Evolutionary conservation across 805 yeast genomes (phyloP), one percentile per base, ranked within the genome.

Genomic region (Pichia exigua): DNA sequence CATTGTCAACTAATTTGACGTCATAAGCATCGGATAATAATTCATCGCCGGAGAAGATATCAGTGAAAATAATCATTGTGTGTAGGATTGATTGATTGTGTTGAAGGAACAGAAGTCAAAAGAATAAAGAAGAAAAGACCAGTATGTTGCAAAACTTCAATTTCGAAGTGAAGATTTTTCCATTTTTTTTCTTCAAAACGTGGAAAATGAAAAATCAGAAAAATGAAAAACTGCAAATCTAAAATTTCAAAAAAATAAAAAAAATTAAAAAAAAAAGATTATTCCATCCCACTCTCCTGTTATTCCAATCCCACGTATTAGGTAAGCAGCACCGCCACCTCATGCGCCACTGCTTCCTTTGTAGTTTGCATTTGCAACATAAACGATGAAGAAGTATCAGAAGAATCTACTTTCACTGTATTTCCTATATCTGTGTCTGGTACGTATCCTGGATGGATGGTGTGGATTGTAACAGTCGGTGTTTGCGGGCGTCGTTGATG

Each of bases 11-110:
- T 73, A 75, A 77, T 70, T 77, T 84, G 73, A 81, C 69, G 74
- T 88, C 95, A 82, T 91, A 94, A 69, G 99, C 99, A 71, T 91
- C 97, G 61, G 99, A 94, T 76, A 92, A 78, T 67, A 87, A 78
- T 82, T 92, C 99, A 80, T 92, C 99, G 70, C 86, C 87, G 62
- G 97, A 86, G 75, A 92, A 72, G 72, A 90, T 75, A 78, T 92
- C 99, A 75, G 78, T 72, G 74, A 55, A 70, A 66, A 74, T 73
- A 54, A 65, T 56, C 73, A 73, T 70, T 50, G 51, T 66, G 53
- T 22, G 20, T 40, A 18, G 22, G 22, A n/a, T 35, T 27, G 8
- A 17, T 15, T 27, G 24, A 12, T 21, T 40, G 42, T 27, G 38
- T 9, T 28, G 21, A 41, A 41, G 22, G 28, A 41, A 24, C 21